Evolutionary conservation across 306 rosid genomes (phyloP), one percentile per base, ranked within the genome.

Genomic region (Rubus parviflorus): DNA sequence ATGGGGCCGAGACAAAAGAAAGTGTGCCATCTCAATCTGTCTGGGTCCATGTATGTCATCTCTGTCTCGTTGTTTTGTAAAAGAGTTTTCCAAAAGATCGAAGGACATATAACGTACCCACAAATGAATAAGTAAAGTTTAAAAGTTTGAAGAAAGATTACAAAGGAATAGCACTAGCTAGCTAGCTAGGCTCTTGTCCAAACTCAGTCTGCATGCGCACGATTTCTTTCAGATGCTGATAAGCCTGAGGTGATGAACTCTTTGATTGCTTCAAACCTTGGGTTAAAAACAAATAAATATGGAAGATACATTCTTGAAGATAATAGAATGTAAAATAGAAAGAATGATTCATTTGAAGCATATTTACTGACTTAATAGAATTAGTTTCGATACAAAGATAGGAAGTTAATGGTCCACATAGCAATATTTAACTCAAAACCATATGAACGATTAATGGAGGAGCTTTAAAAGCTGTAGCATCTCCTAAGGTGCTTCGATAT

Each of bases 1-100:
- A 25, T 68, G 71, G 75, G 61, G 17, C 72, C 58, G n/a, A 71
- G 88, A 87, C 91, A 82, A 51, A 20, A 43, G 77, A 78, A 46
- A 64, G 84, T 84, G 87, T 75, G 80, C 74, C 82, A 81, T 75
- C 77, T 79, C 87, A 85, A 60, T 60, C 48, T 45, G 68, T 58
- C 69, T 52, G 77, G 70, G 35, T 68, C 54, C 78, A 58, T 57
- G 20, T 46, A 65, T 67, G 56, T 69, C 46, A 19, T 64, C 74
- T 61, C 75, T 56, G 73, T 58, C 70, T 48, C 35, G 54, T 72
- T 58, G 48, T 65, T 38, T 17, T 10, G 17, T 67, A 56, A 30
- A 9, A 56, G 62, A 20, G 11, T 20, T 56, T 57, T 9, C 20
- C 63, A 20, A 8, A 22, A 20, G 63, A n/a, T 30, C 35, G 35